phyloP scores from a whole-genome alignment of 2,329 filamentous ascomycete genomes.

The Penicillium carneum region DNA sequence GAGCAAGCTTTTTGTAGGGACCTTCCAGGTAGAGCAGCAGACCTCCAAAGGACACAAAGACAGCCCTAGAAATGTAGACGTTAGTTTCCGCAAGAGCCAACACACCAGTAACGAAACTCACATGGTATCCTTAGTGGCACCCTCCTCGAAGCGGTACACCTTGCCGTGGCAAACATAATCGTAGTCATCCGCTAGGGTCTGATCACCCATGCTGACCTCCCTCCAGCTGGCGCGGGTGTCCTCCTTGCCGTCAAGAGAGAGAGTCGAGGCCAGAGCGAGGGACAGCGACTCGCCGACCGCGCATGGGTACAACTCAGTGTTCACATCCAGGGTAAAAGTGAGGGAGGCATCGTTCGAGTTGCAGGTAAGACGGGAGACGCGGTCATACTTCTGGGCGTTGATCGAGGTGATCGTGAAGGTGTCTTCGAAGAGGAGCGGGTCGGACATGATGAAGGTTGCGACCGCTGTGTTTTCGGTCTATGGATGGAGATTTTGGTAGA shows the following conservation, averaged over 20 bases:
- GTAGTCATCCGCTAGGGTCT: conserved; percentile 62
- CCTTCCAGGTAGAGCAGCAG: conserved; percentile 89
- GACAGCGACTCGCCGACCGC: conserved; percentile 76
- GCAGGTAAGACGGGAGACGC: conserved; percentile 83
- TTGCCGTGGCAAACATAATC: conserved; percentile 62
- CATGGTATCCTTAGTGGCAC: conserved; percentile 78
- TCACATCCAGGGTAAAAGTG: conserved; percentile 86
- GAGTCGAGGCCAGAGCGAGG: conserved; percentile 81
- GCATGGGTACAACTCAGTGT: conserved; percentile 88
- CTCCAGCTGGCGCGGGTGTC: conserved; percentile 78
- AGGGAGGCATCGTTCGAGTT: conserved; percentile 77
- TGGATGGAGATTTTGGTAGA: neutral
- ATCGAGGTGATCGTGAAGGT: conserved; percentile 81
- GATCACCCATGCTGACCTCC: conserved; percentile 67
- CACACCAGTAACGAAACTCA: conserved; percentile 59
- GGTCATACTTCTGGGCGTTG: conserved; percentile 91
- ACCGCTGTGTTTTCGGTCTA: conserved; percentile 36
- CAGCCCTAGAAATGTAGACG: conserved; percentile 69
- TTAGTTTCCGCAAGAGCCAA: conserved; percentile 10
- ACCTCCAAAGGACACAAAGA: conserved; percentile 92
- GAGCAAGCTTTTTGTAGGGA: conserved; percentile 92
- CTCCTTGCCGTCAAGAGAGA: conserved; percentile 86
- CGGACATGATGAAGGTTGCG: conserved; percentile 66
- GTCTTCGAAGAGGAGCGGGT: conserved; percentile 93
- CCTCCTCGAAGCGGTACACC: conserved; percentile 61